Conservation (phyloP, 2,329 filamentous ascomycete genomes). For the Trichoderma simmonsii region DNA sequence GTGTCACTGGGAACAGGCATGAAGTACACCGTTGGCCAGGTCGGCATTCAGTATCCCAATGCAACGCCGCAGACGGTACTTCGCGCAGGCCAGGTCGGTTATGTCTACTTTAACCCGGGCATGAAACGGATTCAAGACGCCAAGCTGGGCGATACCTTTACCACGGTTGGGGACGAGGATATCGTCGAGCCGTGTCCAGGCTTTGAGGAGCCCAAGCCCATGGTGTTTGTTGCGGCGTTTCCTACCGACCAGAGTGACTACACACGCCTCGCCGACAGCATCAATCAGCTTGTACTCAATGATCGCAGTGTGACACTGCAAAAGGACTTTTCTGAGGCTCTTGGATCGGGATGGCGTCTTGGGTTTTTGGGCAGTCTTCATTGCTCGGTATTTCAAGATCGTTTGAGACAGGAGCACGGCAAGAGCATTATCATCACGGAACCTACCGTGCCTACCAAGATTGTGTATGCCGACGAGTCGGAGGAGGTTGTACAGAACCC, state of each 20-base stretch:
- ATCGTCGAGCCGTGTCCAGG: constrained; percentile 78
- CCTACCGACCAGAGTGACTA: constrained; percentile 90
- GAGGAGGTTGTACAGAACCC: constrained; percentile 82
- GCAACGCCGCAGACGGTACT: constrained; percentile 77
- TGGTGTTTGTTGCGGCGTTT: constrained; percentile 98
- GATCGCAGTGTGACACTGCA: constrained; percentile 91
- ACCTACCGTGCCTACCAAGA: constrained; percentile 87
- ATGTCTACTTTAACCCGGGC: constrained; percentile 94
- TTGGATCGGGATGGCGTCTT: constrained; percentile 89
- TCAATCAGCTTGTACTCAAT: constrained; percentile 89
- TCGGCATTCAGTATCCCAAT: constrained; percentile 92
- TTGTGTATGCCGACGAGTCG: constrained; percentile 73
- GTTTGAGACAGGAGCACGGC: constrained; percentile 88
- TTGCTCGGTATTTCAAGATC: constrained; percentile 98
- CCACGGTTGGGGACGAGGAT: constrained; percentile 72
- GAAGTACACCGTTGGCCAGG: constrained; percentile 91
- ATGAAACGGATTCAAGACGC: constrained; percentile 98
- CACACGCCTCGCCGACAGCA: constrained; percentile 84
- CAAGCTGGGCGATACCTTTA: constrained; percentile 94
- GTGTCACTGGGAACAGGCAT: constrained; percentile 82
- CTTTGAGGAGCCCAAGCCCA: constrained; percentile 95
- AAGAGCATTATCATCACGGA: constrained; percentile 95
- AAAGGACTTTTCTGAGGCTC: constrained; percentile 90
- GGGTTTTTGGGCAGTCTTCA: constrained; percentile 96
- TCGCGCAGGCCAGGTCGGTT: constrained; percentile 90